phyloP scores from a whole-genome alignment of 2,329 filamentous ascomycete species.

The Aspergillus cejpii region DNA sequence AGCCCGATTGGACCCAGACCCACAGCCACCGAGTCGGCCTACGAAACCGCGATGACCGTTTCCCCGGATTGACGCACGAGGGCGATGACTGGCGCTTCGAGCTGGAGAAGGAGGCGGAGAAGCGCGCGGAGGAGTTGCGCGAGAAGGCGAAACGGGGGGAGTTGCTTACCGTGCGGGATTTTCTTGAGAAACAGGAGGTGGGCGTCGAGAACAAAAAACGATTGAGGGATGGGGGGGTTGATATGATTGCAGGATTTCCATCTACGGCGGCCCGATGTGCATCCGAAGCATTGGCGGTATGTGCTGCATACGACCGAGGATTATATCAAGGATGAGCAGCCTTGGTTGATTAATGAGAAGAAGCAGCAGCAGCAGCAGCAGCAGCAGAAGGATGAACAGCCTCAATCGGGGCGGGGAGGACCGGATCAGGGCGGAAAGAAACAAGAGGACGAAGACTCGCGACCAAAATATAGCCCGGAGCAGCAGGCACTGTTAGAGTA shows the following conservation, averaged over 20 bases:
- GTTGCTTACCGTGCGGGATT: conserved; percentile 23
- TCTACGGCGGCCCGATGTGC: conserved; percentile 40
- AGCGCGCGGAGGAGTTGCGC: conserved; percentile 22
- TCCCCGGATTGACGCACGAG: conserved; percentile 37
- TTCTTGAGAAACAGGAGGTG: conserved; percentile 24
- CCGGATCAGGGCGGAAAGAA: conserved; percentile 7
- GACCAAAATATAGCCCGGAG: conserved; percentile 37
- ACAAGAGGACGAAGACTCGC: conserved; percentile 9
- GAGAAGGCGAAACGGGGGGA: conserved; percentile 20
- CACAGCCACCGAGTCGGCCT: conserved; percentile 40
- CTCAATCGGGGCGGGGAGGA: conserved; percentile 14
- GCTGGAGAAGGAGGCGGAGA: conserved; percentile 20
- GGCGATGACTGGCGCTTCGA: conserved; percentile 24
- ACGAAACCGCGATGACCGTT: conserved; percentile 32
- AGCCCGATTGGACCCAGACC: conserved; percentile 39
- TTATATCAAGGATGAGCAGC: conserved; percentile 44
- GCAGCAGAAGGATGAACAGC: conserved; percentile 12
- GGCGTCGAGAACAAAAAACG: too few relatives aligned
- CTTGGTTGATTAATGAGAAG: conserved; percentile 46
- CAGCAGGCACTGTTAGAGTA: conserved; percentile 40
- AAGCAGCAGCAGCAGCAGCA: conserved; percentile 27
- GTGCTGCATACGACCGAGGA: conserved; percentile 46
- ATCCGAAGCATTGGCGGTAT: conserved; percentile 46
- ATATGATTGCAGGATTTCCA: conserved; percentile 37
- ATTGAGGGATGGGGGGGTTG: not conserved